Evolutionary conservation across 2,329 filamentous ascomycete genomes (phyloP), one percentile per base, ranked within the genome.

Genomic region (Aspergillus amoenus): DNA sequence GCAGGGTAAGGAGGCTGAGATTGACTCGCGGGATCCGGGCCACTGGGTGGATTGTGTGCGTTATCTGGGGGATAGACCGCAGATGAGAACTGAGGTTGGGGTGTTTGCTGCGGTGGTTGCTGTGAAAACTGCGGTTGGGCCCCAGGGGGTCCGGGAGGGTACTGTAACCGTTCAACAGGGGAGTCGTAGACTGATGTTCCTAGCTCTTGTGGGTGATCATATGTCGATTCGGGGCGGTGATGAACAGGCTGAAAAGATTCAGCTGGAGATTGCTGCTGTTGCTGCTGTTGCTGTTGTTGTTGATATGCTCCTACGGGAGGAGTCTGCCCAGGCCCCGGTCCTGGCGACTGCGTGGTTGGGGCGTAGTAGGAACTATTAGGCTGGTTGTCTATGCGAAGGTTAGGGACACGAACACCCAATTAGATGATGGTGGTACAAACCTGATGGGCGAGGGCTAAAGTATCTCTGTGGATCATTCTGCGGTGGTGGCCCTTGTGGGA

Each of bases 131-230:
- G 72, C 46, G 69, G 70, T 43, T 67, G 68, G 24, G 58, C 61
- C 41, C 63, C 57, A 22, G 69, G 67, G 3, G 62, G 66, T 6
- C 57, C 62, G 24, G 67, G 62, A 12, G 68, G 65, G 53, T 74
- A 78, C 17, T 70, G 66, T 53, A 73, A 68, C 44, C 73, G 69
- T 18, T 77, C 84, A 40, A 89, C 81, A 42, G 89, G 89, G 3
- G 88, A 89, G 72, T 92, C 88, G 68, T 92, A 93, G 9, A 84
- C 85, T 1, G 88, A 89, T 0, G 89, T 91, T 24, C 89, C 88
- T 46, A 93, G 79, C 75, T 93, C 90, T 73, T 93, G 90, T 0
- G 89, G 86, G 61, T 85, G 84, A 27, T 87, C 86, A 65, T 88
- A 89, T 11, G 84, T 88, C 71, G 85, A 88, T 67, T 87, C 83